Conservation (phyloP, 176 grass and related monocot species). For the Phoenix roebelenii region DNA sequence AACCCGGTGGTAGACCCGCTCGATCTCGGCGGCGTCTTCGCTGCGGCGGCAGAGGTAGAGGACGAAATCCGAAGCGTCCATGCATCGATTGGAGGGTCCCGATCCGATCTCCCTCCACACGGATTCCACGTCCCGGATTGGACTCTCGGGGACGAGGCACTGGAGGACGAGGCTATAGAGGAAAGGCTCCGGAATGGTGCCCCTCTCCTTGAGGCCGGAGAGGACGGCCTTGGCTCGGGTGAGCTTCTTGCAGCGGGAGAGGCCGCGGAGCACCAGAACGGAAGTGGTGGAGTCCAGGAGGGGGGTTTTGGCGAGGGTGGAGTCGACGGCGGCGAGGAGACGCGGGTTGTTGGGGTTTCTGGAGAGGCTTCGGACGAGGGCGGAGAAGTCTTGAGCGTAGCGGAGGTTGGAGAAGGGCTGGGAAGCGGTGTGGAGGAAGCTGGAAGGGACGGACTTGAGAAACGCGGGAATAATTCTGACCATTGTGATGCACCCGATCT, state of each 20-base stretch:
- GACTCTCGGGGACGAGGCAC: constrained; percentile 1
- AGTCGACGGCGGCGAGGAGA: background rate
- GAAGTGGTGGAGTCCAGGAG: constrained; percentile 8
- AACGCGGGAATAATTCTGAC: too few relatives aligned
- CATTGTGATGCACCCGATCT: too few relatives aligned
- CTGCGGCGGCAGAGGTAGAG: constrained; percentile 6
- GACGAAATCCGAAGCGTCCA: constrained; percentile 3
- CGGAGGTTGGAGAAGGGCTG: background rate
- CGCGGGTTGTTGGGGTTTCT: background rate
- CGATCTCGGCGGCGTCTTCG: constrained; percentile 7
- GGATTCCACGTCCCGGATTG: constrained; percentile 9
- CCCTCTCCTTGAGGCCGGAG: background rate
- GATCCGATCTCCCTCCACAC: constrained; percentile 6
- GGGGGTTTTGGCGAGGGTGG: background rate
- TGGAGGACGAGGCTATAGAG: constrained; percentile 16
- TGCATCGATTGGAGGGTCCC: background rate
- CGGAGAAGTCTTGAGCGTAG: background rate
- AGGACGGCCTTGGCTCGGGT: constrained; percentile 1
- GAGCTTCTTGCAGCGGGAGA: constrained; percentile 10
- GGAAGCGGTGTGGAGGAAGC: too few relatives aligned
- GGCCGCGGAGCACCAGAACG: constrained; percentile 13
- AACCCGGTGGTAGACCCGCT: constrained; percentile 2
- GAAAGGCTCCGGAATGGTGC: constrained; percentile 6
- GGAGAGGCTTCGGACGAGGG: background rate
- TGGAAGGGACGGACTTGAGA: too few relatives aligned